Conservation (phyloP, 2,329 filamentous ascomycete genomes). For the Fusarium odoratissimum region DNA sequence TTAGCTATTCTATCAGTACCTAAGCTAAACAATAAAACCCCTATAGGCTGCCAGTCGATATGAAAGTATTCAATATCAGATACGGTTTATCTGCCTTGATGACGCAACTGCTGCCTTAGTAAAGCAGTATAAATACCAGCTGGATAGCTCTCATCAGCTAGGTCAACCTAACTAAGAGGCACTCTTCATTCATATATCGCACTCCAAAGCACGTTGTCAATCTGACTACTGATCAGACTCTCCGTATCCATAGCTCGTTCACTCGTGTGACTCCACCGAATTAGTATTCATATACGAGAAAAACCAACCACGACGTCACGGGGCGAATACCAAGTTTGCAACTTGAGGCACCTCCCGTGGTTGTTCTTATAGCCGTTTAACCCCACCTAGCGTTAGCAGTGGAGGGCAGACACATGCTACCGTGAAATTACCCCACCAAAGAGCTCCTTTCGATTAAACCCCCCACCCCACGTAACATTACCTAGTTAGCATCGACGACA, state of each 20-base stretch:
- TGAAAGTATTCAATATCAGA: not conserved
- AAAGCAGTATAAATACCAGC: not conserved
- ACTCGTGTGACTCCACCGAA: not conserved
- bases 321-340: not conserved
- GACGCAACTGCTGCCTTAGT: not conserved
- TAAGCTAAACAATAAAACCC: not conserved
- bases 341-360: not conserved
- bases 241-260: not conserved
- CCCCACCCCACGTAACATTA: slow-evolving; percentile 23
- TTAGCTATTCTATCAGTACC: not conserved
- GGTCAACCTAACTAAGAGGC: not conserved
- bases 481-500: slow-evolving; percentile 29
- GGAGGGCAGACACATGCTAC: slow-evolving; percentile 26
- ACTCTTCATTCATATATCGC: not conserved
- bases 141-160: not conserved
- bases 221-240: not conserved
- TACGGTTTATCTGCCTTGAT: not conserved
- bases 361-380: not conserved
- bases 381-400: not conserved
- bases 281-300: not conserved
- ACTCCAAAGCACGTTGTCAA: not conserved
- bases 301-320: not conserved
- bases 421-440: slow-evolving; percentile 42
- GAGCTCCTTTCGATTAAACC: slow-evolving; percentile 30
- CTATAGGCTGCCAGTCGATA: not conserved